Evolutionary conservation across 2,329 filamentous ascomycete genomes (phyloP).

Genomic region (Chrysosporium keratinophilum): DNA sequence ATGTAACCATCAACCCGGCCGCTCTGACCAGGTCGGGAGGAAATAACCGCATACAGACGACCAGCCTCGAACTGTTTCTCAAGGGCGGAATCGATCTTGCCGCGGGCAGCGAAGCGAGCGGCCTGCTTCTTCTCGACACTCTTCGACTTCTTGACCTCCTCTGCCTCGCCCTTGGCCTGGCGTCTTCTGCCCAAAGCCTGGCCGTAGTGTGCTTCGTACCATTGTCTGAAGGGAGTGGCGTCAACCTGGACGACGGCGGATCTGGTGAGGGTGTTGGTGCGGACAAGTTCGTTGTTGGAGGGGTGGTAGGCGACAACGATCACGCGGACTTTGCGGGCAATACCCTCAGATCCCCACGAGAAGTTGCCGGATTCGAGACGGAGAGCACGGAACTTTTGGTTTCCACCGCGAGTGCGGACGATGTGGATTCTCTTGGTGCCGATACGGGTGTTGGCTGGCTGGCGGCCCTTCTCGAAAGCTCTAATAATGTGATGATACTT

Average conservation of each 20-base stretch:
- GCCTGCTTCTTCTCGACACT: slow-evolving; percentile 94
- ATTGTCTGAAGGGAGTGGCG: slow-evolving; percentile 97
- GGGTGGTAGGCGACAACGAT: slow-evolving; percentile 98
- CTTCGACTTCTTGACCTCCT: slow-evolving; percentile 83
- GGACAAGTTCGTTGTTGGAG: slow-evolving; percentile 99
- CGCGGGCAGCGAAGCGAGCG: slow-evolving; percentile 64
- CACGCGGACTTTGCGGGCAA: slow-evolving; percentile 98
- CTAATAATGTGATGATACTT: slow-evolving; percentile 62
- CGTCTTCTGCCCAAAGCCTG: slow-evolving; percentile 77
- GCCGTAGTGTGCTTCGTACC: slow-evolving; percentile 99
- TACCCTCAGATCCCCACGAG: slow-evolving; percentile 95
- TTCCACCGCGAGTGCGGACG: slow-evolving; percentile 93
- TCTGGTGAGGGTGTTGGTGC: slow-evolving; percentile 99
- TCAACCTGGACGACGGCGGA: slow-evolving; percentile 98
- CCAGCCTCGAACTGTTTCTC: slow-evolving; percentile 99
- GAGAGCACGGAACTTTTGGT: slow-evolving; percentile 99
- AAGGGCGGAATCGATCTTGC: slow-evolving; percentile 85
- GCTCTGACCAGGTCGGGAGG: slow-evolving; percentile 91
- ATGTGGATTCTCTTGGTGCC: slow-evolving; percentile 92
- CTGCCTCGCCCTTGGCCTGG: slow-evolving; percentile 61
- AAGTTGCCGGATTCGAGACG: slow-evolving; percentile 99
- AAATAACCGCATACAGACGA: slow-evolving; percentile 87
- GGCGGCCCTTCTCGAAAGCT: slow-evolving; percentile 99
- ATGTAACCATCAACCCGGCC: slow-evolving; percentile 96
- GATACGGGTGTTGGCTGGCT: slow-evolving; percentile 99